Percentiles rank a stretch among this genome's conserved stretches.
These are phyloP conservation scores for Pulveroboletus sp. DNA, from an alignment of 768 basidiomycete genomes.

Conservation along the genomic window DNA sequence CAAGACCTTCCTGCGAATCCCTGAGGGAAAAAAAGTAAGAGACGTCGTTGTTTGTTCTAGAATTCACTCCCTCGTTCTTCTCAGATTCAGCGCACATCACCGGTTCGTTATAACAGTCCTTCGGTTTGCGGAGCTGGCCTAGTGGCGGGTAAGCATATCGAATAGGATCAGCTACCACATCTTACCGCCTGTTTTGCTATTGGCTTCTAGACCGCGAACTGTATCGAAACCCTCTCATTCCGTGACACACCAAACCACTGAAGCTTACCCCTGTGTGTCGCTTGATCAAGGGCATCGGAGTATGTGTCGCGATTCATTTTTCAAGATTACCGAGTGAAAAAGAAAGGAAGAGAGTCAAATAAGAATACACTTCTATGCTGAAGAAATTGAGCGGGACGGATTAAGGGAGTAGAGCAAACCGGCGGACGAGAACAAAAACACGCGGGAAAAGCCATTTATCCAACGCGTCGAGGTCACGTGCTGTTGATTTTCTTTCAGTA, in stretches of 20 bases:
- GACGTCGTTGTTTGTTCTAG: no score
- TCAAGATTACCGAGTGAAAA: constrained; percentile 8
- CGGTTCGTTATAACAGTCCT: constrained; percentile 3
- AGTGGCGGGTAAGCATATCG: not conserved
- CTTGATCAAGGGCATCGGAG: constrained; percentile 42
- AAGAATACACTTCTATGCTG: not conserved
- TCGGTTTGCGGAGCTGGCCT: constrained; percentile 13
- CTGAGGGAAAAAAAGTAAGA: constrained; percentile 15
- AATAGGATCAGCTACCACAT: no score
- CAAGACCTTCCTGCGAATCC: constrained; percentile 24
- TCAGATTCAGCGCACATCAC: not conserved
- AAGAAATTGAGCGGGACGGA: constrained; percentile 11
- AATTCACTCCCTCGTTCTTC: constrained; percentile 11
- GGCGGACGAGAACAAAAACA: constrained; percentile 23
- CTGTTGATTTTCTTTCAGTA: constrained; percentile 6
- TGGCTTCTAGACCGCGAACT: constrained; percentile 1
- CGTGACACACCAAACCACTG: not conserved
- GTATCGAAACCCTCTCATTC: not conserved
- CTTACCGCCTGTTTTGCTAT: constrained; percentile 7
- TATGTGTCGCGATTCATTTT: constrained; percentile 31
- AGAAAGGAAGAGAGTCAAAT: constrained; percentile 12
- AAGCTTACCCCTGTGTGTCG: constrained; percentile 29
- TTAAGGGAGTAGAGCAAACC: constrained; percentile 26
- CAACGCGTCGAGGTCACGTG: constrained; percentile 29
- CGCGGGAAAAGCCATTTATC: constrained; percentile 29